Evolutionary conservation across 129 eudicot species (phyloP).

Genomic region (Artemisia tridentata): DNA sequence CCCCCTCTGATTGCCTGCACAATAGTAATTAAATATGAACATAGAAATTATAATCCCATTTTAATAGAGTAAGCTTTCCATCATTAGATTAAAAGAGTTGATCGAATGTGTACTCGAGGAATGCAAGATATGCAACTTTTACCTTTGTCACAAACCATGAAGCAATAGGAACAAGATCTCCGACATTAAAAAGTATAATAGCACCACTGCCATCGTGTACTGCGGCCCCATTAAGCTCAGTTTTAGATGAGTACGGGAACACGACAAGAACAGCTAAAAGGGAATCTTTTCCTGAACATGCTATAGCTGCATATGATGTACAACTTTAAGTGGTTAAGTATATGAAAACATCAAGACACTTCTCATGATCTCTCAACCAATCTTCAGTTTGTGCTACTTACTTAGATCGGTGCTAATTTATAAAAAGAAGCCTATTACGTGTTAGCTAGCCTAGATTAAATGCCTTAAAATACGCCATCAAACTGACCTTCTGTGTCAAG

Average conservation of each 20-base stretch:
- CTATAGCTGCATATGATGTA: conserved; percentile 58
- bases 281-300: conserved; percentile 50
- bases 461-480: not conserved
- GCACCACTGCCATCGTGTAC: conserved; percentile 37
- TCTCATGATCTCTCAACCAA: too few species aligned
- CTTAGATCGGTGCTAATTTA: too few species aligned
- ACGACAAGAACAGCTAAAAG: conserved; percentile 74
- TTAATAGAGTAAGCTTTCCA: not conserved
- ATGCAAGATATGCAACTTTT: not conserved
- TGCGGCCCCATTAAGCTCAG: conserved; percentile 16
- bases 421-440: not conserved
- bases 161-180: conserved; percentile 61
- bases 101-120: not conserved
- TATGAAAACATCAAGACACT: too few species aligned
- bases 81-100: not conserved
- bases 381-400: too few species aligned
- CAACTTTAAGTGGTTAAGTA: conserved; percentile 4
- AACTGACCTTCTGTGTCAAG: conserved; percentile 69
- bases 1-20: conserved; percentile 77
- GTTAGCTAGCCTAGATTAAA: not conserved
- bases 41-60: too few species aligned
- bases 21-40: not conserved
- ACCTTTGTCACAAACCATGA: conserved; percentile 89
- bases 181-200: conserved; percentile 63
- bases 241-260: conserved; percentile 41